Percentiles rank a stretch among this genome's conserved stretches.
Evolutionary conservation across 176 grass and related monocot species (phyloP).

Genomic region (Oropetium thomaeum): DNA sequence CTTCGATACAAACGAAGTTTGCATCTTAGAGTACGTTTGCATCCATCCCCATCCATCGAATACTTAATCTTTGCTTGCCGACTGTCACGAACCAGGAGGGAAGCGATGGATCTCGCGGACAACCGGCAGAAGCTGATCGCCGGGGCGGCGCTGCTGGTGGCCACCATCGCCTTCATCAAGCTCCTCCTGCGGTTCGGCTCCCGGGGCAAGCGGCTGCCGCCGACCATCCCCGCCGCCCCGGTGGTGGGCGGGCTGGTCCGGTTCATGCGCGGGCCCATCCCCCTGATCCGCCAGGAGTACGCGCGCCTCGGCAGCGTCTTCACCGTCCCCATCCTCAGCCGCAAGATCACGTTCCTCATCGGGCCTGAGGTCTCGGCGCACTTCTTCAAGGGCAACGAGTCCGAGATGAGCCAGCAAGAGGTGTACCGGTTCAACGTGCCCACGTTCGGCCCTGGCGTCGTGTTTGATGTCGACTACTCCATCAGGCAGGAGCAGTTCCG

Average conservation of each 20-base stretch:
- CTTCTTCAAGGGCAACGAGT: conserved; percentile 85
- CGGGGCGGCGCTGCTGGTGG: conserved; percentile 45
- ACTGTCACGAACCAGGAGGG: neutral
- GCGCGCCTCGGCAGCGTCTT: conserved; percentile 79
- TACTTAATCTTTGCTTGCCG: neutral
- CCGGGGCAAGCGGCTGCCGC: conserved; percentile 53
- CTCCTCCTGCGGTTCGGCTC: conserved; percentile 29
- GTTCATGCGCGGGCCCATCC: conserved; percentile 78
- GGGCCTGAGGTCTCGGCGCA: conserved; percentile 78
- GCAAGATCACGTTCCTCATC: conserved; percentile 79
- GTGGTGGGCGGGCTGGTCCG: conserved; percentile 66
- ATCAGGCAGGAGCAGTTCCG: conserved; percentile 88
- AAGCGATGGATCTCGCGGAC: conserved; percentile 69
- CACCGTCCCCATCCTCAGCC: conserved; percentile 58
- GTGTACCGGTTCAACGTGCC: conserved; percentile 91
- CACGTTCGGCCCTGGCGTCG: conserved; percentile 79
- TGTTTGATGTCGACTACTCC: conserved; percentile 78
- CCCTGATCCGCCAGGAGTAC: conserved; percentile 79
- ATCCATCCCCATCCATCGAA: too few relatives aligned
- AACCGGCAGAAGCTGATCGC: conserved; percentile 36
- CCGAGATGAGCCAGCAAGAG: conserved; percentile 93
- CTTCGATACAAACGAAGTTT: conserved; percentile 18
- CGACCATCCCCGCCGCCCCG: conserved; percentile 52
- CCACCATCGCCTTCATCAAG: conserved; percentile 52
- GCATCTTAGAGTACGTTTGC: neutral